Evolutionary conservation across 106 monocot genomes (phyloP).

Genomic region (Vanilla planifolia): DNA sequence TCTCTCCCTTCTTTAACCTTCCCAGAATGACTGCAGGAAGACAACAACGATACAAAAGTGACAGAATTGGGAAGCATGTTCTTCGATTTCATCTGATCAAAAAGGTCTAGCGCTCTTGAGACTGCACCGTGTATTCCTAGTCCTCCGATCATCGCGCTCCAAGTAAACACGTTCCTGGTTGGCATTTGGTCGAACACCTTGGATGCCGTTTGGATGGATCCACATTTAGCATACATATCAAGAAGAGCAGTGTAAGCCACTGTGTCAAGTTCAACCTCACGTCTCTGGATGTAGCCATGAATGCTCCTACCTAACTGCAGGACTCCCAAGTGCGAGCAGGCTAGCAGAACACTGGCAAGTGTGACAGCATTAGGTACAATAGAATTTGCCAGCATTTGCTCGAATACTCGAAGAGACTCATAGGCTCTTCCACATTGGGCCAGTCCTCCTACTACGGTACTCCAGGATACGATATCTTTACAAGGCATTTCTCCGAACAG

Average conservation of each 20-base stretch:
- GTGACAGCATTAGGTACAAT: conserved; percentile 32
- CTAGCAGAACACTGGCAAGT: conserved; percentile 30
- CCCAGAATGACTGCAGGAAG: conserved; percentile 31
- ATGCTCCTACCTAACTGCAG: conserved; percentile 25
- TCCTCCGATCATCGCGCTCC: conserved; percentile 35
- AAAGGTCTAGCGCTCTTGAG: conserved; percentile 16
- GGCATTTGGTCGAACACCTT: conserved; percentile 21
- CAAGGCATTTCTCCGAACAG: conserved; percentile 32
- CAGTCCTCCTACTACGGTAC: conserved; percentile 24
- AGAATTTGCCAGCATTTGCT: conserved; percentile 16
- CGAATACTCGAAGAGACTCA: conserved; percentile 19
- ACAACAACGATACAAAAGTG: conserved; percentile 24
- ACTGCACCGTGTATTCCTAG: conserved; percentile 24
- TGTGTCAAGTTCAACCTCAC: conserved; percentile 17
- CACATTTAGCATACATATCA: conserved; percentile 40
- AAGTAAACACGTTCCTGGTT: conserved; percentile 25
- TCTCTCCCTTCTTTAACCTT: conserved; percentile 18
- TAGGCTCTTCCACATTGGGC: conserved; percentile 29
- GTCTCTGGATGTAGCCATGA: conserved; percentile 19
- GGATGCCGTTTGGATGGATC: conserved; percentile 10
- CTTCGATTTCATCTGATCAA: conserved; percentile 24
- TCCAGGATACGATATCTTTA: conserved; percentile 37
- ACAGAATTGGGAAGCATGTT: conserved; percentile 20
- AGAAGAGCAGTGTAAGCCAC: conserved; percentile 26
- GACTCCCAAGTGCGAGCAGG: conserved; percentile 30